Evolutionary conservation across 306 rosid species (phyloP), one percentile per base, ranked within the genome.

Genomic region (Arachis hypogaea): DNA sequence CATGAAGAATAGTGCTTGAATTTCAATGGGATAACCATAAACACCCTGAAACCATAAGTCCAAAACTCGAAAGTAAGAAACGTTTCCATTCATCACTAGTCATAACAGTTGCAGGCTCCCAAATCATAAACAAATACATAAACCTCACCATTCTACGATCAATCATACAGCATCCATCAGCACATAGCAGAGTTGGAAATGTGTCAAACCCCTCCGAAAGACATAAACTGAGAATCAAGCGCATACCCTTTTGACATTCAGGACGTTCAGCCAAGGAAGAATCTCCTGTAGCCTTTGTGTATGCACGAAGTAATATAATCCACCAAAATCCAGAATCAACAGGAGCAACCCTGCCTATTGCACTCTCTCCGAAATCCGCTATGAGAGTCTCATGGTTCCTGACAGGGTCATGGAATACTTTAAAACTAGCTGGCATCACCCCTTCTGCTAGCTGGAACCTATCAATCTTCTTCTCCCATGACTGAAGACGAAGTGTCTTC

Each of bases 301-400:
- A 93, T 6, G 97, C 96, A 40, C 94, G 91, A 54, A 93, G 98
- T 74, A 93, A 75, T 77, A 93, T 93, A 52, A 91, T 91, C 98
- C 98, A 93, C 98, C 98, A 93, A 80, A 93, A 91, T 67, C 98
- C 97, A 63, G 98, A 93, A 83, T 93, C 97, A 72, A 93, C 94
- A 5, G 98, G 97, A 76, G 98, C 98, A 74, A 93, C 98, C 83
- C 98, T 91, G 67, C 98, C 98, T 62, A 93, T 91, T 55, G 98
- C 97, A 79, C 96, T 93, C 76, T 91, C 97, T 42, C 98, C 98
- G 67, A 93, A 93, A 85, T 93, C 94, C 63, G 98, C 97, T 58
- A 85, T 86, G 63, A 89, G 80, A 59, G 94, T 93, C 63, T 93
- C 96, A 29, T 40, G 73, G 77, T 88, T 86, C 81, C 81, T 84